These are phyloP conservation scores for Bipolaris cookei DNA, from an alignment of 2,329 filamentous ascomycete genomes.

Conservation along the genomic window DNA sequence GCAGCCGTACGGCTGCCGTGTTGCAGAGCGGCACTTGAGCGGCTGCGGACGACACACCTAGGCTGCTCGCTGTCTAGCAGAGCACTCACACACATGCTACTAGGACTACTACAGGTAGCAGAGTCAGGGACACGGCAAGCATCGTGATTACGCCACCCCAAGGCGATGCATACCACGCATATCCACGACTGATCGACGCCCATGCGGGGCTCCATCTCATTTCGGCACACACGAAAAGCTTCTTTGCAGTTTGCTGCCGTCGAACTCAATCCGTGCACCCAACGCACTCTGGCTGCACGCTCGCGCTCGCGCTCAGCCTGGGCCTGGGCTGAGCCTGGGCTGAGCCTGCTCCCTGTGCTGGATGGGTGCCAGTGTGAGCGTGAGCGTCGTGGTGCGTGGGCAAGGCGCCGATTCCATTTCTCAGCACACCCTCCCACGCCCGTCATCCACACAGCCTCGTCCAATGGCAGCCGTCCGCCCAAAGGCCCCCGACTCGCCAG, in stretches of 20 bases:
- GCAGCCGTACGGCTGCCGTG: no score
- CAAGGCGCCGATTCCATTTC: background rate
- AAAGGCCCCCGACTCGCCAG: background rate
- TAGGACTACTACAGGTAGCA: no score
- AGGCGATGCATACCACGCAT: background rate
- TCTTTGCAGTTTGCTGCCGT: constrained; percentile 13
- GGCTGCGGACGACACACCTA: no score
- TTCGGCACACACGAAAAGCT: constrained; percentile 20
- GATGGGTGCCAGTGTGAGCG: background rate
- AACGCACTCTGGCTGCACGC: background rate
- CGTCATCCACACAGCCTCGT: background rate
- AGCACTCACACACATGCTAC: no score
- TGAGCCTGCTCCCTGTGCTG: background rate
- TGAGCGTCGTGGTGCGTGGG: background rate
- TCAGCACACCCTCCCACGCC: constrained; percentile 6
- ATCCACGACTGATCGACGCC: constrained; percentile 16
- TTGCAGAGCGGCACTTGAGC: no score
- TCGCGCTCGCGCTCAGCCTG: no score
- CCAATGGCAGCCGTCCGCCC: background rate
- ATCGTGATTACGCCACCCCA: constrained; percentile 9
- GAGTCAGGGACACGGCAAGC: background rate
- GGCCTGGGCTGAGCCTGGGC: background rate
- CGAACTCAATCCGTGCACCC: constrained; percentile 13
- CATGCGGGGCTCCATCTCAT: constrained; percentile 14
- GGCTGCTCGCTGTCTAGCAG: no score